Conservation (phyloP, 345 rosid genomes). For the Lepidium africanum region DNA sequence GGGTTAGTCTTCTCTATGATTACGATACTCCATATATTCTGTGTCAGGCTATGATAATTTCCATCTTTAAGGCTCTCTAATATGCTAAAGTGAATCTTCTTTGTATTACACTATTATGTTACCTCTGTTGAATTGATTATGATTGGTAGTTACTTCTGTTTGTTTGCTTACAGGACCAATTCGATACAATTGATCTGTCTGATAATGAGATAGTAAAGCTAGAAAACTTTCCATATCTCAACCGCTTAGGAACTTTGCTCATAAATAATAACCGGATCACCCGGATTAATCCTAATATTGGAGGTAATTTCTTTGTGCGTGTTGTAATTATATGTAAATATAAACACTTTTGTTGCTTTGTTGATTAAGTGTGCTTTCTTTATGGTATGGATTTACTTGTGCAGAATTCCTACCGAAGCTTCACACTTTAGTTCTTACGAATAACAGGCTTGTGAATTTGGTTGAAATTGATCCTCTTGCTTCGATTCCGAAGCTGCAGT, state of each 20-base stretch:
- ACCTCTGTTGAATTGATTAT: neutral
- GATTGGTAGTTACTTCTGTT: neutral
- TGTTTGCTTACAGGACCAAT: constrained; percentile 70
- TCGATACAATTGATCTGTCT: constrained; percentile 91
- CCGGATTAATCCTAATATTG: constrained; percentile 80
- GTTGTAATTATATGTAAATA: neutral
- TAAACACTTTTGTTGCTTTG: neutral
- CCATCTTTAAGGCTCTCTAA: neutral
- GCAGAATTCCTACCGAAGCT: constrained; percentile 88
- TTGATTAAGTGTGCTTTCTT: neutral
- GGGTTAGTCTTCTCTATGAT: neutral
- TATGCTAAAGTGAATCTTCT: neutral
- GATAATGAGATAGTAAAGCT: constrained; percentile 99
- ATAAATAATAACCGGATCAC: constrained; percentile 91
- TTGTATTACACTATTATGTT: neutral
- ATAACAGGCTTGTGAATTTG: constrained; percentile 96
- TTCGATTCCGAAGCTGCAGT: constrained; percentile 79
- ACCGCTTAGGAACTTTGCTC: constrained; percentile 82
- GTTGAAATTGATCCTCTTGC: constrained; percentile 94
- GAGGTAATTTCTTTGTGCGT: constrained; percentile 41
- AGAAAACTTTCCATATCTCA: constrained; percentile 82
- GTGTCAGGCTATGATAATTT: neutral
- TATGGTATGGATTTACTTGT: neutral
- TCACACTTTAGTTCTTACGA: constrained; percentile 84
- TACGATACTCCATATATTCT: neutral